Percentiles rank a stretch among this genome's conserved stretches.
Evolutionary conservation across 768 basidiomycete species (phyloP).

Genomic region (Leccinum pellstonianum): DNA sequence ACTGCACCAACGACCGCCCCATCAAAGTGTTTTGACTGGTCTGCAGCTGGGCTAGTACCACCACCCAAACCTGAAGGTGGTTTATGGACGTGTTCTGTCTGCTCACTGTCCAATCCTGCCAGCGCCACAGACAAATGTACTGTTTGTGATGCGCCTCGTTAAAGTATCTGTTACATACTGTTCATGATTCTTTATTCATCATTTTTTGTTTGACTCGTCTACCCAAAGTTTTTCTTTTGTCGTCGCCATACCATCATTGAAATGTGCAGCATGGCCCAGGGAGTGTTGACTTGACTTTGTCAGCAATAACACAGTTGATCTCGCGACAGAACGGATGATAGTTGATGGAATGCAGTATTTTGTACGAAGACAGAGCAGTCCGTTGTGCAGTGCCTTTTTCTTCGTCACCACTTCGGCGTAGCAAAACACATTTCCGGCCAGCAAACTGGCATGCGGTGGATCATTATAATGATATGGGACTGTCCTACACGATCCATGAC

Average conservation of each 20-base stretch:
- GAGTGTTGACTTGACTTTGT: background rate
- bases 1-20: conserved; percentile 6
- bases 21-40: conserved; percentile 37
- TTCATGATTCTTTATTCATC: conserved; percentile 14
- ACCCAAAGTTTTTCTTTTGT: background rate
- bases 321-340: background rate
- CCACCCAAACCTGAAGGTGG: conserved; percentile 24
- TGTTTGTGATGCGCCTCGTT: conserved; percentile 48
- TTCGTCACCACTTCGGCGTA: background rate
- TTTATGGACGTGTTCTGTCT: conserved; percentile 42
- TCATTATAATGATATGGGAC: background rate
- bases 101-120: conserved; percentile 45
- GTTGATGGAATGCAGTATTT: background rate
- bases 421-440: background rate
- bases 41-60: conserved; percentile 36
- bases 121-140: conserved; percentile 46
- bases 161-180: conserved; percentile 13
- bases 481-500: background rate
- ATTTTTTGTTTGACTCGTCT: conserved; percentile 3
- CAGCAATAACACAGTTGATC: background rate
- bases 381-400: background rate
- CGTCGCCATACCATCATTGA: background rate
- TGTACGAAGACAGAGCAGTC: background rate
- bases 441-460: background rate
- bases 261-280: background rate